Conservation (phyloP, 2,329 filamentous ascomycete genomes). For the Aspergillus ochraceus region DNA sequence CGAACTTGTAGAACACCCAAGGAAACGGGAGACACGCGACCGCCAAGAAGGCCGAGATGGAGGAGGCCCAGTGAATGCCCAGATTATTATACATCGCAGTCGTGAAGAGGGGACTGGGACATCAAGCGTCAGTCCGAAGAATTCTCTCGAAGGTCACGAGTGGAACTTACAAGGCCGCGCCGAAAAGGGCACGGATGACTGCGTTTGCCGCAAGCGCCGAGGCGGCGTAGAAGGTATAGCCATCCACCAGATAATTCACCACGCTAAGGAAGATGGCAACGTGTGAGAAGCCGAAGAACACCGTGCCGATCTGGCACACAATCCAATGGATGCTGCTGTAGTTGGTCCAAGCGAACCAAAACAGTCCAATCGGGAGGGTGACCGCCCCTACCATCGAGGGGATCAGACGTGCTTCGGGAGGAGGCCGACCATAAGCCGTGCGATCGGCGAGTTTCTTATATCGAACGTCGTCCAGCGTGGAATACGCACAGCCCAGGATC, state of each 20-base stretch:
- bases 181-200: constrained; percentile 34
- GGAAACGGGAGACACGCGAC: constrained; percentile 32
- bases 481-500: not conserved
- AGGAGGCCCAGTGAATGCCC: constrained; percentile 41
- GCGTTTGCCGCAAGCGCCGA: constrained; percentile 7
- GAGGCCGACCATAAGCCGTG: not conserved
- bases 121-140: not conserved
- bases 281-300: constrained; percentile 12
- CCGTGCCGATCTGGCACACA: constrained; percentile 31
- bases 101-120: constrained; percentile 35
- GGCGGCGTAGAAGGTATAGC: constrained; percentile 8
- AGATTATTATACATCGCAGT: constrained; percentile 34
- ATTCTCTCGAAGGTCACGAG: not conserved
- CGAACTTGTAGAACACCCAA: constrained; percentile 9
- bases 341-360: not conserved
- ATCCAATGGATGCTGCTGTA: not conserved
- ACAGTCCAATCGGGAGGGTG: not conserved
- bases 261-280: constrained; percentile 10
- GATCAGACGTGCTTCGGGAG: not conserved
- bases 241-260: constrained; percentile 12
- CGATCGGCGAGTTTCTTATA: not conserved
- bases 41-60: not conserved
- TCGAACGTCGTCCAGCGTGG: not conserved
- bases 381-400: not conserved
- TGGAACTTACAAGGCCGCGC: constrained; percentile 30